A percentile compares a stretch with the other conserved stretches of the same genome.
Evolutionary conservation across 2,329 filamentous ascomycete genomes (phyloP).

Genomic region (Pleochaeta shiraiana): DNA sequence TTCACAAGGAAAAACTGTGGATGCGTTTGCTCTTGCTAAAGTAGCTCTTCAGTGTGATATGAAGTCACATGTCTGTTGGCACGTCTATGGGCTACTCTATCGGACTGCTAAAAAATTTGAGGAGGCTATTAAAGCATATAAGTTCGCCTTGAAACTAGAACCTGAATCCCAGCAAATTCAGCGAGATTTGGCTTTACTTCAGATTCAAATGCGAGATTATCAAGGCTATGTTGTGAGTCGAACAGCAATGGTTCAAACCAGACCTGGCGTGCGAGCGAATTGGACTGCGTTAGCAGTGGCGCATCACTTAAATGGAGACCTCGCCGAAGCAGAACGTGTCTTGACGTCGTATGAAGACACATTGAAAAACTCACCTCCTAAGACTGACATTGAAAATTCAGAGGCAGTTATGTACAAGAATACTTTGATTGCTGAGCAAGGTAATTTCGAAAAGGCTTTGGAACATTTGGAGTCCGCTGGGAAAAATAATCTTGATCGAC

Average conservation of each 20-base stretch:
- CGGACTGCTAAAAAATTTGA: slow-evolving; percentile 93
- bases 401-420: slow-evolving; percentile 95
- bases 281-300: slow-evolving; percentile 97
- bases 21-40: slow-evolving; percentile 87
- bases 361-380: slow-evolving; percentile 55
- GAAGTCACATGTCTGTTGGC: slow-evolving; percentile 99
- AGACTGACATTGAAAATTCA: slow-evolving; percentile 73
- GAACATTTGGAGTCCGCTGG: slow-evolving; percentile 63
- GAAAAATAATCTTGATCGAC: slow-evolving; percentile 61
- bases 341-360: slow-evolving; percentile 87
- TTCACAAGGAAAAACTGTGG: slow-evolving; percentile 73
- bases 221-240: slow-evolving; percentile 82
- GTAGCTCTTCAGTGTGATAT: slow-evolving; percentile 86
- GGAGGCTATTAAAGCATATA: slow-evolving; percentile 98
- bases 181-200: slow-evolving; percentile 75
- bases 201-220: slow-evolving; percentile 94
- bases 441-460: slow-evolving; percentile 61
- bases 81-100: slow-evolving; percentile 91
- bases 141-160: slow-evolving; percentile 79
- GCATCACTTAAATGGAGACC: slow-evolving; percentile 72
- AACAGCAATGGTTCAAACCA: slow-evolving; percentile 65
- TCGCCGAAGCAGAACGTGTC: slow-evolving; percentile 72
- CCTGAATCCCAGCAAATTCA: slow-evolving; percentile 92
- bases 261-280: slow-evolving; percentile 66
- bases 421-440: slow-evolving; percentile 73